Conservation (phyloP, 768 basidiomycete species). For the Naganishia kalamii region DNA sequence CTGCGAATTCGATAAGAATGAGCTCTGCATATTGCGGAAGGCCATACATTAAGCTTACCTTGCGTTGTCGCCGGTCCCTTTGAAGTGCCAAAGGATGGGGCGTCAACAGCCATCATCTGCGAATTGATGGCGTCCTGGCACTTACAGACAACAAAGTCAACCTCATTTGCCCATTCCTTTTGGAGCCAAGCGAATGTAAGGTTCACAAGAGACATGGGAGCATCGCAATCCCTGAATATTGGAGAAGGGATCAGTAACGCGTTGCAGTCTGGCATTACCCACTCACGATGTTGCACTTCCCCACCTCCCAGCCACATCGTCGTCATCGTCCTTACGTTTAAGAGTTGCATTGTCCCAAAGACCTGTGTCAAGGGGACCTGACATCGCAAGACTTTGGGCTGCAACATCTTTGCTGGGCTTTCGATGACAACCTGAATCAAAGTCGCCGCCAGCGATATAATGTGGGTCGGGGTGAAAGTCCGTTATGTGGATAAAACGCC, state of each 20-base stretch:
- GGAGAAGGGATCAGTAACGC: not conserved
- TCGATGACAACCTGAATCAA: slow-evolving; percentile 41
- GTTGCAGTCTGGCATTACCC: not conserved
- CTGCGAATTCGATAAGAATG: slow-evolving; percentile 47
- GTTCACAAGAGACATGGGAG: slow-evolving; percentile 71
- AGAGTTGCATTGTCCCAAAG: slow-evolving; percentile 25
- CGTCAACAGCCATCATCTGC: not conserved
- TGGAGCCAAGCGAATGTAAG: slow-evolving; percentile 73
- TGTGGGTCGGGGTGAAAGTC: slow-evolving; percentile 46
- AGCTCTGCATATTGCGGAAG: slow-evolving; percentile 2
- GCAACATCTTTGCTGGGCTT: slow-evolving; percentile 22
- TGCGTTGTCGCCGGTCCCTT: slow-evolving; percentile 50
- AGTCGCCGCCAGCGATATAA: slow-evolving; percentile 35
- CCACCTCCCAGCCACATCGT: slow-evolving; percentile 38
- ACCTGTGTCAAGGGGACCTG: not conserved
- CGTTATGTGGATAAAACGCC: slow-evolving; percentile 44
- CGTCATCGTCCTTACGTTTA: slow-evolving; percentile 6
- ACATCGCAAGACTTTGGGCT: not conserved
- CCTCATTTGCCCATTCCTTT: slow-evolving; percentile 69
- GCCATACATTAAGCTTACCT: slow-evolving; percentile 25
- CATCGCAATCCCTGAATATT: slow-evolving; percentile 54
- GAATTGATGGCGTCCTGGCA: not conserved
- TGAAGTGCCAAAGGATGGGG: not conserved
- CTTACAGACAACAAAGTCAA: slow-evolving; percentile 79
- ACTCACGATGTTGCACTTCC: slow-evolving; percentile 43